Base-by-base conservation (phyloP, 139 green algal genomes). In the Picochlorum costavermella region DNA sequence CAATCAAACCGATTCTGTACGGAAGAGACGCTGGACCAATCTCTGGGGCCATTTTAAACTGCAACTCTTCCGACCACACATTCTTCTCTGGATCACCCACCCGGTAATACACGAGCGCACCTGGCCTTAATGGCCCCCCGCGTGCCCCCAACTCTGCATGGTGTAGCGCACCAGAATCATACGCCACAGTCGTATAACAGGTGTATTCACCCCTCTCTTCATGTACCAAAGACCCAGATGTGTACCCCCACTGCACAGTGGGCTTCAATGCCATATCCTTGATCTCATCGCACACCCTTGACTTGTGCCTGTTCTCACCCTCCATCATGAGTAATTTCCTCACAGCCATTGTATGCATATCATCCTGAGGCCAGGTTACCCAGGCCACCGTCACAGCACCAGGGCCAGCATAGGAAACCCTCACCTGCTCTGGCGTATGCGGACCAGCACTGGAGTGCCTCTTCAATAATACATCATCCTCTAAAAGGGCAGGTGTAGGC, bases 1-100 rank as follows among this genome's bases (percentile, higher is more conserved):
- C 84, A 17, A 89, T 62, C 57, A 88, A 33, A 56, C 65, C 76
- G 55, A 83, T 29, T 30, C 65, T 49, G 56, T 82, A 82, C 6
- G 74, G 76, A 30, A 83, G 61, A 55, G 65, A 60, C 4, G 11
- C 56, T 1, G 50, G n/a, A 8, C 64, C 64, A 12, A 59, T 48
- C 8, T 28, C 58, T 14, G 75, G 78, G 5, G 65, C 48, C 3
- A 66, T 73, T 29, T 25, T 69, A 73, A 84, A 88, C 60, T 61
- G 76, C 60, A 58, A 63, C 51, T 74, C 59, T 44, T 75, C 26
- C 37, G 58, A 73, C 59, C 72, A 65, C 3, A 50, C 31, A 56
- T 74, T 70, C 2, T 74, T 50, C 2, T 14, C 25, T 4, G 49
- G 33, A 60, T 75, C 70, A 4, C 74, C 71, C 23, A 73, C 69